Conservation (phyloP, 2,329 filamentous ascomycete species). For the Botrytis aclada region DNA sequence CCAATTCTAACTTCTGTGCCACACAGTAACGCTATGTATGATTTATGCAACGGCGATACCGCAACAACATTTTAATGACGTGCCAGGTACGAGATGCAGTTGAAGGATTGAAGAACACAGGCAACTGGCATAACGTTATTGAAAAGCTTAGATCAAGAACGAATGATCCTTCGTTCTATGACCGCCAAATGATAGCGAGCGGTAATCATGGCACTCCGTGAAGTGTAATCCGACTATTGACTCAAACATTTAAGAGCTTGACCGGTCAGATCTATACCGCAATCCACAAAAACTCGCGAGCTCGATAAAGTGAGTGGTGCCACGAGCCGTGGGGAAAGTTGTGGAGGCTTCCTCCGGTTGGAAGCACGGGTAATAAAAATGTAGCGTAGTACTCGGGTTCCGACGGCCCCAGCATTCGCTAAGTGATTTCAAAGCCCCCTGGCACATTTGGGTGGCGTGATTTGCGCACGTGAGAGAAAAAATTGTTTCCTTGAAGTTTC, state of each 20-base stretch:
- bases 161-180: background rate
- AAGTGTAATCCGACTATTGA: background rate
- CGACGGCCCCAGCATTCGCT: background rate
- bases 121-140: background rate
- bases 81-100: no score
- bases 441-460: background rate
- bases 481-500: background rate
- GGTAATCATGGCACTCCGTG: no score
- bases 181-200: background rate
- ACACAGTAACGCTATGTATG: background rate
- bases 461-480: background rate
- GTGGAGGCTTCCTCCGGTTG: background rate
- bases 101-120: background rate
- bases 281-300: background rate
- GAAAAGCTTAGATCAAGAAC: background rate
- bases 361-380: background rate
- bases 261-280: background rate
- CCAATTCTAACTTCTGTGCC: background rate
- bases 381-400: conserved; percentile 1
- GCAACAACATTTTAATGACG: background rate
- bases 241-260: background rate
- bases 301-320: background rate
- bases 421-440: background rate
- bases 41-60: background rate
- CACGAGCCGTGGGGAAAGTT: background rate